Percentiles rank a stretch among this genome's conserved stretches.
Conservation (phyloP, 192 early-diverging fungal species). For the Backusella circina region DNA sequence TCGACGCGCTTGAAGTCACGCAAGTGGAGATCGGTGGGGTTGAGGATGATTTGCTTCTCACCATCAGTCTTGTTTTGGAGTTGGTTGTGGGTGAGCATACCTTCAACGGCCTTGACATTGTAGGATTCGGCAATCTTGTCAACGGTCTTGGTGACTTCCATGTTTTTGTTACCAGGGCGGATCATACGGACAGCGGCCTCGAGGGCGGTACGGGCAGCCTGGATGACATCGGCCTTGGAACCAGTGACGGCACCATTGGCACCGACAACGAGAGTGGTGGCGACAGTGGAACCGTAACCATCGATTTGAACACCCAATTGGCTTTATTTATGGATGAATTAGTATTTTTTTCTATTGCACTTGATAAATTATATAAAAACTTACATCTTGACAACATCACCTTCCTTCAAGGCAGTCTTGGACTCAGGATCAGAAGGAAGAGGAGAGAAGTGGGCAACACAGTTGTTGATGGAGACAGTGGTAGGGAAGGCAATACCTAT, state of each 20-base stretch:
- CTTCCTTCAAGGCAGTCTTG: conserved; percentile 55
- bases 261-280: conserved; percentile 84
- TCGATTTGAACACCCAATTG: conserved; percentile 91
- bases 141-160: conserved; percentile 72
- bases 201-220: conserved; percentile 79
- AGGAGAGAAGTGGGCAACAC: conserved; percentile 85
- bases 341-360: not conserved
- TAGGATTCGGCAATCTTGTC: conserved; percentile 78
- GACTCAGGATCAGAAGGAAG: conserved; percentile 67
- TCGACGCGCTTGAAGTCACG: conserved; percentile 64
- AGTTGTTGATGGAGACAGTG: conserved; percentile 78
- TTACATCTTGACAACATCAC: conserved; percentile 89
- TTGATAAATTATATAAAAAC: conserved; percentile 15
- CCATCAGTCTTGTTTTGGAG: conserved; percentile 86
- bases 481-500: conserved; percentile 86
- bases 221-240: conserved; percentile 80
- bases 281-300: conserved; percentile 79
- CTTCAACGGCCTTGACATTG: conserved; percentile 87
- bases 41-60: conserved; percentile 89
- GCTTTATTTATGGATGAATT: conserved; percentile 28
- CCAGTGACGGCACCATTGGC: conserved; percentile 75
- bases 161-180: conserved; percentile 78
- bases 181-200: conserved; percentile 86
- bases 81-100: conserved; percentile 88
- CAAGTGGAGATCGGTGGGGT: conserved; percentile 75